Conservation (phyloP, 768 basidiomycete species). For the Punctularia strigosozonata region DNA sequence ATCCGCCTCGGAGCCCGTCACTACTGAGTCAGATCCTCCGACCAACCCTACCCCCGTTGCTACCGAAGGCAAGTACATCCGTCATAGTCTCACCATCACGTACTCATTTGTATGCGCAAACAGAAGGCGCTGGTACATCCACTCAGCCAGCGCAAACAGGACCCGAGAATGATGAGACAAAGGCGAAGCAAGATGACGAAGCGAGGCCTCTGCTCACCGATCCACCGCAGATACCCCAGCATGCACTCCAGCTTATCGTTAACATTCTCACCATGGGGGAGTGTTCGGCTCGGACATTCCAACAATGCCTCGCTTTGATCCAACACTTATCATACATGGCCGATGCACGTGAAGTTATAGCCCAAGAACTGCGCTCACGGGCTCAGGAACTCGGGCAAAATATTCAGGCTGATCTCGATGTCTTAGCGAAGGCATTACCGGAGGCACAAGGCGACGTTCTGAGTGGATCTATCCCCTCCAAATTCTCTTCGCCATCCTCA, state of each 20-base stretch:
- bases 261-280: slow-evolving; percentile 97
- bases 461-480: slow-evolving; percentile 63
- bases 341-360: slow-evolving; percentile 80
- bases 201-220: slow-evolving; percentile 46
- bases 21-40: slow-evolving; percentile 11
- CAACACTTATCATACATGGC: slow-evolving; percentile 86
- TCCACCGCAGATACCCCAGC: slow-evolving; percentile 77
- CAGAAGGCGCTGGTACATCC: too few species aligned
- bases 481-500: slow-evolving; percentile 90
- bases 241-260: slow-evolving; percentile 82
- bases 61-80: too few species aligned
- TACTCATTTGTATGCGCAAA: too few species aligned
- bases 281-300: slow-evolving; percentile 94
- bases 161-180: too few species aligned
- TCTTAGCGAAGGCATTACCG: slow-evolving; percentile 55
- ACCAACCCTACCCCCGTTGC: slow-evolving; percentile 9
- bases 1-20: too few species aligned
- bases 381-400: slow-evolving; percentile 81
- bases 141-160: too few species aligned
- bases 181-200: too few species aligned
- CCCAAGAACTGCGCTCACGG: slow-evolving; percentile 74
- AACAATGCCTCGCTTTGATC: slow-evolving; percentile 83
- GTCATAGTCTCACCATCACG: too few species aligned
- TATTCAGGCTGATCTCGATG: slow-evolving; percentile 67
- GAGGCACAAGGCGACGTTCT: slow-evolving; percentile 41